Evolutionary conservation across 306 rosid genomes (phyloP).

Genomic region (Malus fusca): DNA sequence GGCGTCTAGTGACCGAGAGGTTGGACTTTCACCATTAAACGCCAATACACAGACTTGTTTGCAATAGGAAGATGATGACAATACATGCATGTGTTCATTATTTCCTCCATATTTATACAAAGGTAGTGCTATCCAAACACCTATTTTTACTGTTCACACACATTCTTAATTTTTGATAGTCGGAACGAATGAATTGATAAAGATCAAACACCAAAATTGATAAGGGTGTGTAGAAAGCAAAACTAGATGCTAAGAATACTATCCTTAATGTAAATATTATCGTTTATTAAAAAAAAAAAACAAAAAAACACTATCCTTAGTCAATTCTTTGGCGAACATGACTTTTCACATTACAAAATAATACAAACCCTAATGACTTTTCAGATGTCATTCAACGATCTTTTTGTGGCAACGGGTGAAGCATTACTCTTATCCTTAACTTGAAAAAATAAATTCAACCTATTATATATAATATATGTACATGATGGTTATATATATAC

Average conservation of each 20-base stretch:
- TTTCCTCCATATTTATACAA: neutral
- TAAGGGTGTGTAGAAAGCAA: no score
- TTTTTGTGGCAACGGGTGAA: neutral
- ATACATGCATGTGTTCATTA: no score
- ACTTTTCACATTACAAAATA: neutral
- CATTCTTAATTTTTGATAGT: no score
- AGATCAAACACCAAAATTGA: no score
- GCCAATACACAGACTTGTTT: neutral
- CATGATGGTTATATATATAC: neutral
- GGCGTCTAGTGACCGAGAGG: neutral
- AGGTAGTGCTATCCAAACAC: no score
- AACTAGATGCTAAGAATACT: no score
- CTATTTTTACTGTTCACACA: no score
- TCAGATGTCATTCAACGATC: neutral
- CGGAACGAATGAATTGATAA: no score
- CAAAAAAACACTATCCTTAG: no score
- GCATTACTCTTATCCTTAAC: neutral
- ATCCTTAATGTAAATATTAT: no score
- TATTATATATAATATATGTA: neutral
- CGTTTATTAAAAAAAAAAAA: no score
- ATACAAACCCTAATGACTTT: neutral
- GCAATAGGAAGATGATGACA: neutral
- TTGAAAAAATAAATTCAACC: neutral
- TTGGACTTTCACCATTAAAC: neutral
- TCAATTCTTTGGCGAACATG: neutral